phyloP scores from a whole-genome alignment of 768 basidiomycete species.

The Lactarius vividus region DNA sequence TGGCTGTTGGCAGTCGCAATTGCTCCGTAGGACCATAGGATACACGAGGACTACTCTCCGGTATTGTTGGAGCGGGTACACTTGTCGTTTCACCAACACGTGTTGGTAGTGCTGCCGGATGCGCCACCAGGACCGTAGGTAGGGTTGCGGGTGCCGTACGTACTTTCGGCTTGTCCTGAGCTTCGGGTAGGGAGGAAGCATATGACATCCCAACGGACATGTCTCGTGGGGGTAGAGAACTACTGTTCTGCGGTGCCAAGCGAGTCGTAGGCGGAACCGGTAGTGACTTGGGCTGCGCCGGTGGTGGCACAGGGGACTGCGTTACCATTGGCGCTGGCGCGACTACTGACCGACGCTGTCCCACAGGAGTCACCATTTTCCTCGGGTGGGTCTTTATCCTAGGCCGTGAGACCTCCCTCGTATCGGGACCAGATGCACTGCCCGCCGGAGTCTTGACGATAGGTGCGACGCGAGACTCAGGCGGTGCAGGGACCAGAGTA shows the following conservation, averaged over 20 bases:
- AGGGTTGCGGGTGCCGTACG: neutral
- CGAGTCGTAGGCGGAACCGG: neutral
- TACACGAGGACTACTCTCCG: neutral
- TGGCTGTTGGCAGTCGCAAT: neutral
- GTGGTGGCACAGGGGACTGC: neutral
- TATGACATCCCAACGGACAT: neutral
- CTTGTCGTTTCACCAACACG: neutral
- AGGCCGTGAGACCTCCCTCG: neutral
- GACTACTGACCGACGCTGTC: conserved; percentile 2
- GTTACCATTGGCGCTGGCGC: neutral
- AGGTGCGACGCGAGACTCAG: too few relatives aligned
- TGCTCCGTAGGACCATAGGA: neutral
- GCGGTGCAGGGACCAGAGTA: too few relatives aligned
- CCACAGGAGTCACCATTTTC: conserved; percentile 3
- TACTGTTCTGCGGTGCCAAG: neutral
- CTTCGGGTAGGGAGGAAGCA: neutral
- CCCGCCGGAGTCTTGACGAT: neutral
- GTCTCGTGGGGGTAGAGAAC: neutral
- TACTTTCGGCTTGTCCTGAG: conserved; percentile 3
- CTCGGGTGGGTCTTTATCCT: neutral
- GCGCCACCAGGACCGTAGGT: neutral
- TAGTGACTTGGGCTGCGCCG: neutral
- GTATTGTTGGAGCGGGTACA: neutral
- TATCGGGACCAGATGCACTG: neutral
- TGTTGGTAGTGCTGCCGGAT: neutral